Evolutionary conservation across 306 rosid species (phyloP).

Genomic region (Canavalia ensiformis): DNA sequence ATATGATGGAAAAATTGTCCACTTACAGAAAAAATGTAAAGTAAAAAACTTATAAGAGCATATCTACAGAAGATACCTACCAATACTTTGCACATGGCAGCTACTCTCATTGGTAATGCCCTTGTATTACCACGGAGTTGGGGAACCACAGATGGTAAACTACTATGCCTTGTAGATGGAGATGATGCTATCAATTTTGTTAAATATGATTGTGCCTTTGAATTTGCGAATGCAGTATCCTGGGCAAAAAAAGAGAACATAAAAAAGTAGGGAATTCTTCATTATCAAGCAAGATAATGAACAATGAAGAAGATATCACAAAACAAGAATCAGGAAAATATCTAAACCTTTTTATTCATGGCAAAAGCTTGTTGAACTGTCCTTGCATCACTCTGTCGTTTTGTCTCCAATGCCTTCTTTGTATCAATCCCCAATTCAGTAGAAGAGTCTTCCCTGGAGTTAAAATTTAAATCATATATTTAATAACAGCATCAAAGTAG

Average conservation of each 20-base stretch:
- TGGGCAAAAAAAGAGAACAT: constrained; percentile 36
- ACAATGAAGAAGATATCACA: background rate
- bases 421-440: constrained; percentile 53
- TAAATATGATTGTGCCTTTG: constrained; percentile 64
- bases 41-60: background rate
- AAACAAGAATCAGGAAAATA: constrained; percentile 24
- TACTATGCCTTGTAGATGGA: constrained; percentile 53
- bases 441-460: constrained; percentile 71
- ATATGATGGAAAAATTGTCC: constrained; percentile 6
- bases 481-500: constrained; percentile 22
- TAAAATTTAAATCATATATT: constrained; percentile 39
- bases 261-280: background rate
- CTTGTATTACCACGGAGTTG: constrained; percentile 63
- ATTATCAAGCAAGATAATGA: constrained; percentile 5
- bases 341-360: constrained; percentile 60
- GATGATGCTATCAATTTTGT: constrained; percentile 70
- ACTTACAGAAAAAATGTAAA: background rate
- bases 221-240: constrained; percentile 74
- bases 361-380: constrained; percentile 81
- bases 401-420: constrained; percentile 56
- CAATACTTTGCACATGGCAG: constrained; percentile 79
- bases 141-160: constrained; percentile 58
- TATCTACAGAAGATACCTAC: constrained; percentile 56
- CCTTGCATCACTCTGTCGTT: constrained; percentile 79
- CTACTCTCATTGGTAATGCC: constrained; percentile 72